These are phyloP conservation scores for Phytophthora europaea DNA, from an alignment of 352 stramenopile genomes.

Conservation along the genomic window DNA sequence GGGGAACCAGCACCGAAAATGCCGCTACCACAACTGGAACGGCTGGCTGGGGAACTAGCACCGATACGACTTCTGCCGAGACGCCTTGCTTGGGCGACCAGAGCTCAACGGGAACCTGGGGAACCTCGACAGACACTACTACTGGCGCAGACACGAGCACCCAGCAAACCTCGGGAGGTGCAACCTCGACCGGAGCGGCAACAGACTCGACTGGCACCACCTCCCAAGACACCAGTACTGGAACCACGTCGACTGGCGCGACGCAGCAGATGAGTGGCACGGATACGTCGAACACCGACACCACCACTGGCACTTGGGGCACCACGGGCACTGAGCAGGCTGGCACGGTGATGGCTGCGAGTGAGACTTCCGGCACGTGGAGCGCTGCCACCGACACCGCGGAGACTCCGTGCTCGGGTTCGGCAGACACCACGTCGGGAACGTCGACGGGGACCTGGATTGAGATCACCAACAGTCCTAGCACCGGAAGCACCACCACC, in stretches of 20 bases:
- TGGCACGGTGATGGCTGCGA: constrained; percentile 15
- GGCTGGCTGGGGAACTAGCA: constrained; percentile 4
- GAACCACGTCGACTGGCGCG: constrained; percentile 6
- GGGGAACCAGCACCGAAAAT: constrained; percentile 21
- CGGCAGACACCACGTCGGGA: constrained; percentile 20
- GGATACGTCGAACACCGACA: constrained; percentile 3
- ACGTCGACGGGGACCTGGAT: constrained; percentile 28
- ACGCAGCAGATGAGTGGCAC: constrained; percentile 1
- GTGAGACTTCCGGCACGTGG: constrained; percentile 11
- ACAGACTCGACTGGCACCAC: constrained; percentile 1
- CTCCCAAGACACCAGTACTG: background rate
- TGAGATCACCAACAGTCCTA: constrained; percentile 34
- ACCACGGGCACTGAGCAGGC: constrained; percentile 8
- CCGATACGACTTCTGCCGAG: constrained; percentile 16
- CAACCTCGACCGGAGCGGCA: constrained; percentile 7
- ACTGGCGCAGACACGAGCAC: background rate
- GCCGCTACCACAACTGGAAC: constrained; percentile 8
- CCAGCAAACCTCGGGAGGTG: background rate
- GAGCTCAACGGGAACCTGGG: constrained; percentile 15
- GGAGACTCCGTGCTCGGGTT: constrained; percentile 27
- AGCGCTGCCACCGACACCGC: constrained; percentile 13
- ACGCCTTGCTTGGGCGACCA: constrained; percentile 29
- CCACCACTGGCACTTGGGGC: constrained; percentile 4
- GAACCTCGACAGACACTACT: constrained; percentile 9
- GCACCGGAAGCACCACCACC: constrained; percentile 13